phyloP scores from a whole-genome alignment of 2,329 filamentous ascomycete species.

The Beauveria medogensis region DNA sequence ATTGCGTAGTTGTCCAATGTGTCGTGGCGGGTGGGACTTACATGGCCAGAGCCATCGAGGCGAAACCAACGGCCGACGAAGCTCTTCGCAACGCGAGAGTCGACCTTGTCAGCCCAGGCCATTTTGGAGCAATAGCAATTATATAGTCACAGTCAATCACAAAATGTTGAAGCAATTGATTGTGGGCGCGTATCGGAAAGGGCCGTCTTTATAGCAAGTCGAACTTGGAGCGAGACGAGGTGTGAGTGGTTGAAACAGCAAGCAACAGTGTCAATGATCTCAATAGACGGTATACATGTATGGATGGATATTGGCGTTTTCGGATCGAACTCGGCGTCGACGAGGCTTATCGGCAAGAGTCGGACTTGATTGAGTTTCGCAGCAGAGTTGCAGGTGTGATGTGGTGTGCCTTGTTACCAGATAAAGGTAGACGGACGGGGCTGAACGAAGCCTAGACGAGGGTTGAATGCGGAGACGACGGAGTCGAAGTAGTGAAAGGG shows the following conservation, averaged over 20 bases:
- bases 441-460: background rate
- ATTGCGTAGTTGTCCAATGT: background rate
- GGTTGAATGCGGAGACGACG: background rate
- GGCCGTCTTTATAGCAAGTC: background rate
- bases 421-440: background rate
- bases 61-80: slow-evolving; percentile 66
- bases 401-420: background rate
- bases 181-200: background rate
- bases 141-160: background rate
- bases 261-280: background rate
- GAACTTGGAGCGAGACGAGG: background rate
- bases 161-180: background rate
- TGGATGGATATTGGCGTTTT: background rate
- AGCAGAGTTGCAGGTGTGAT: background rate
- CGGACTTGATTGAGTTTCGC: background rate
- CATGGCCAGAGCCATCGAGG: slow-evolving; percentile 75
- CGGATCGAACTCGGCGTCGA: background rate
- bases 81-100: slow-evolving; percentile 54
- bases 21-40: slow-evolving; percentile 36
- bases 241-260: background rate
- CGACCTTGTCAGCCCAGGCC: slow-evolving; percentile 42
- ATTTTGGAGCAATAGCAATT: slow-evolving; percentile 22
- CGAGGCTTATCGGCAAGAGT: background rate
- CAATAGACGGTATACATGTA: background rate
- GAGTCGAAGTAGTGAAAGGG: background rate